Evolutionary conservation across 2,329 filamentous ascomycete species (phyloP), one percentile per base, ranked within the genome.

Genomic region (Colletotrichum sp.): DNA sequence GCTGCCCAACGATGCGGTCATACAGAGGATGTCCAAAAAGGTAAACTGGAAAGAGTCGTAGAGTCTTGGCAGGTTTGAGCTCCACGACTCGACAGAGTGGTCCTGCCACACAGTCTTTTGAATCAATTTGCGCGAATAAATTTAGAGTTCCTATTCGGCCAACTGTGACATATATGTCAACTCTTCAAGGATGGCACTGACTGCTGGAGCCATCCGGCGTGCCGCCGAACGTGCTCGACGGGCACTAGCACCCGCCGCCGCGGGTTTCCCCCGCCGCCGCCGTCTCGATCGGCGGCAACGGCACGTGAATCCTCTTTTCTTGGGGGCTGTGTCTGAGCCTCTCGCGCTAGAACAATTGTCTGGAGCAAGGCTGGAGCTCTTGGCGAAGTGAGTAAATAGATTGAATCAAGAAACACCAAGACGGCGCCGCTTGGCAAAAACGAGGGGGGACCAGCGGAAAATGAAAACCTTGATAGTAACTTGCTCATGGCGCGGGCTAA

Each of bases 11-110:
- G 32, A 52, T 30, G 56, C 34, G 43, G 43, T 52, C 43, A 52
- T 21, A 52, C 48, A 24, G 32, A 68, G 30, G 32, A 9, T 38
- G 28, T 26, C 52, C 28, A 66, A 74, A 34, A 59, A 7, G 61
- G 48, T 52, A 52, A 52, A 62, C 18, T 24, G n/a, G 21, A 24
- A 52, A 24, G 62, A 56, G 55, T 72, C 32, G 43, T 32, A 10
- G 30, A 10, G 68, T 71, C 62, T 74, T 67, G 68, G 72, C 72
- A 55, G 34, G 73, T 75, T 72, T 75, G 73, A 68, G 73, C 38
- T 34, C 36, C 56, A 56, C 68, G 71, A 71, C 34, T 74, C 71
- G 67, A 63, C 21, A 69, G 26, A 43, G 30, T 26, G 36, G 48
- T 28, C 71, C 34, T 70, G 66, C 67, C 36, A 71, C 48, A 61